Percentiles rank a stretch among this genome's conserved stretches.
phyloP scores from a whole-genome alignment of 2,329 filamentous ascomycete genomes.

The Ascochyta koolunga region DNA sequence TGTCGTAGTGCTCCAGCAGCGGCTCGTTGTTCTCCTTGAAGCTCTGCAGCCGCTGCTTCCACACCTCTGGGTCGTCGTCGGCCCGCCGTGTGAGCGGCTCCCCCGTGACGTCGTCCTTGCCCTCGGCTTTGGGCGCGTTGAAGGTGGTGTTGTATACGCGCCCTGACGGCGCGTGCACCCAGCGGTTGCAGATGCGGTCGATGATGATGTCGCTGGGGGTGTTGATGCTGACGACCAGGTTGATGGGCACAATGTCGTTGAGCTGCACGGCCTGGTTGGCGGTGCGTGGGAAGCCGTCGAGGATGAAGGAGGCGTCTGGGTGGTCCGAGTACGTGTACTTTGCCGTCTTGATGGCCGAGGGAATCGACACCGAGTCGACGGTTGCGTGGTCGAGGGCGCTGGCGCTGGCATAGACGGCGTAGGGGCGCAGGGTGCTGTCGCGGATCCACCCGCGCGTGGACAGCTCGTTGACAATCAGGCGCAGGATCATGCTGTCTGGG shows the following conservation, averaged over 20 bases:
- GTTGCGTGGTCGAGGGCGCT: constrained; percentile 39
- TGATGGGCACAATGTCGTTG: constrained; percentile 87
- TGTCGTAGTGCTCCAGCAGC: constrained; percentile 86
- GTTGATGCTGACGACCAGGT: constrained; percentile 84
- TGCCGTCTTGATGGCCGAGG: constrained; percentile 43
- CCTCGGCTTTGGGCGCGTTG: constrained; percentile 80
- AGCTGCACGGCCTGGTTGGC: constrained; percentile 78
- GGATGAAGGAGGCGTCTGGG: constrained; percentile 85
- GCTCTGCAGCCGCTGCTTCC: constrained; percentile 77
- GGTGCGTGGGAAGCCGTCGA: constrained; percentile 95
- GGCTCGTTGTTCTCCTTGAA: constrained; percentile 88
- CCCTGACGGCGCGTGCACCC: constrained; percentile 91
- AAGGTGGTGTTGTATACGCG: constrained; percentile 95
- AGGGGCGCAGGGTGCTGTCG: constrained; percentile 53
- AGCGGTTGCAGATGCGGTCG: constrained; percentile 86
- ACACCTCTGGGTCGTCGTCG: constrained; percentile 88
- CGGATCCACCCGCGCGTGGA: constrained; percentile 83
- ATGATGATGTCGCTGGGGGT: constrained; percentile 88
- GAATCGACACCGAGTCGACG: constrained; percentile 52
- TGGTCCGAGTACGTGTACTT: constrained; percentile 64
- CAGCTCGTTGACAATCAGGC: constrained; percentile 90
- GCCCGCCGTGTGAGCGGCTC: constrained; percentile 80
- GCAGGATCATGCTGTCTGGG: constrained; percentile 86
- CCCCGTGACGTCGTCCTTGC: constrained; percentile 88
- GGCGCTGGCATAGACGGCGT: constrained; percentile 52